Conservation (phyloP, 1,284 basidiomycete genomes). For the Cryptococcus sp. region DNA sequence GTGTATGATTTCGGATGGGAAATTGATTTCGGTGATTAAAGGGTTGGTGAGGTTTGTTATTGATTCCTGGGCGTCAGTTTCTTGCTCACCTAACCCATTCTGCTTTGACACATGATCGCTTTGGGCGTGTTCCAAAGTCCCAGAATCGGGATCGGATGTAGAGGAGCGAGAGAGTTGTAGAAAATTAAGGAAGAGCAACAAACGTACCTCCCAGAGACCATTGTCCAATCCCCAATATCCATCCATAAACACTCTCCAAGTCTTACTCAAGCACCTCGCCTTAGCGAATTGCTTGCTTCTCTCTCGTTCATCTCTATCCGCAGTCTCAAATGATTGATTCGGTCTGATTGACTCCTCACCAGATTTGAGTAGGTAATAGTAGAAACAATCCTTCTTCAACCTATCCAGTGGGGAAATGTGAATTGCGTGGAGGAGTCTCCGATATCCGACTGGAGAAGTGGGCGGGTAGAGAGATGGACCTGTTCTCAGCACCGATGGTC, state of each 20-base stretch:
- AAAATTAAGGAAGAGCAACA: background rate
- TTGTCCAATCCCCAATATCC: conserved; percentile 44
- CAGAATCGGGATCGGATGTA: background rate
- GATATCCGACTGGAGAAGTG: conserved; percentile 25
- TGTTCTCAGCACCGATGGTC: conserved; percentile 2
- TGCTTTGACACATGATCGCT: background rate
- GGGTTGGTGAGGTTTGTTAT: conserved; percentile 31
- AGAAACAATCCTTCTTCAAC: conserved; percentile 40
- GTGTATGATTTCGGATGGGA: conserved; percentile 29
- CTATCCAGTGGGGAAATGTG: conserved; percentile 26
- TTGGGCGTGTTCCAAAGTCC: background rate
- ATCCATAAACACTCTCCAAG: conserved; percentile 38
- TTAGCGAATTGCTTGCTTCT: conserved; percentile 29
- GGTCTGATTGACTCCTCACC: conserved; percentile 8
- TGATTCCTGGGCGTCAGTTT: conserved; percentile 14
- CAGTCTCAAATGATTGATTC: conserved; percentile 12
- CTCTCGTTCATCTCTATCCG: conserved; percentile 2
- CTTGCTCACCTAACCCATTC: background rate
- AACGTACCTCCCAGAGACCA: conserved; percentile 29
- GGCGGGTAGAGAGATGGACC: conserved; percentile 37
- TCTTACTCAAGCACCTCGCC: conserved; percentile 30
- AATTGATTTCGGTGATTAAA: conserved; percentile 35
- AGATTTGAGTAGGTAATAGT: conserved; percentile 41
- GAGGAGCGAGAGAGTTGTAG: too few relatives aligned
- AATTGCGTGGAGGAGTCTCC: conserved; percentile 33